Evolutionary conservation across 2,329 filamentous ascomycete species (phyloP).

Genomic region (Neopestalotiopsis rosae): DNA sequence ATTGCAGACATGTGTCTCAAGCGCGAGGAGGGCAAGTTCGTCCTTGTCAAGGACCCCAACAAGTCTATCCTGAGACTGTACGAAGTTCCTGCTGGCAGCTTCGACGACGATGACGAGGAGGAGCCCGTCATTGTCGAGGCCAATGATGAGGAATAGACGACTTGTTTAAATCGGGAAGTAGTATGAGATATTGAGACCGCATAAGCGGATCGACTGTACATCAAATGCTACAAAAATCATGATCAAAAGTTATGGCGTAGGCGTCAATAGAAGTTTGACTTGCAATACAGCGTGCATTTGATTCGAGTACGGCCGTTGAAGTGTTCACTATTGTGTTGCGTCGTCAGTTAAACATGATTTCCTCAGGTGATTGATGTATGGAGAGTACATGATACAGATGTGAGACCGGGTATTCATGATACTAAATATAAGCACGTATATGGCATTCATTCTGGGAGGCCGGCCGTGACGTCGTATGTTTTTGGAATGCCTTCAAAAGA

Average conservation of each 20-base stretch:
- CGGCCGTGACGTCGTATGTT: no score
- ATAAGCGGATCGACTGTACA: conserved; percentile 5
- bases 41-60: conserved; percentile 90
- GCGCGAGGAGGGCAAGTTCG: conserved; percentile 80
- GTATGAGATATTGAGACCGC: neutral
- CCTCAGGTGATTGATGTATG: no score
- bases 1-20: conserved; percentile 93
- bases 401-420: no score
- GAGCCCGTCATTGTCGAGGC: conserved; percentile 61
- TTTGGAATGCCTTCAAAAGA: neutral
- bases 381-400: no score
- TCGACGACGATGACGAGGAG: conserved; percentile 88
- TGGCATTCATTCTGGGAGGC: no score
- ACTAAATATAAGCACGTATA: no score
- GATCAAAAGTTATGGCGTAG: conserved; percentile 10
- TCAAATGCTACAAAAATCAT: conserved; percentile 10
- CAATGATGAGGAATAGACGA: conserved; percentile 37
- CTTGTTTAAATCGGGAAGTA: neutral
- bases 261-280: conserved; percentile 11
- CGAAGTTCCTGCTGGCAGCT: conserved; percentile 83
- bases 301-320: neutral
- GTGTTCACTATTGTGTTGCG: no score
- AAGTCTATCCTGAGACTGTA: conserved; percentile 94
- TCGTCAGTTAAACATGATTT: no score
- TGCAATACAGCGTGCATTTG: neutral